phyloP scores from a whole-genome alignment of 2,329 filamentous ascomycete species.

The Septoria linicola region DNA sequence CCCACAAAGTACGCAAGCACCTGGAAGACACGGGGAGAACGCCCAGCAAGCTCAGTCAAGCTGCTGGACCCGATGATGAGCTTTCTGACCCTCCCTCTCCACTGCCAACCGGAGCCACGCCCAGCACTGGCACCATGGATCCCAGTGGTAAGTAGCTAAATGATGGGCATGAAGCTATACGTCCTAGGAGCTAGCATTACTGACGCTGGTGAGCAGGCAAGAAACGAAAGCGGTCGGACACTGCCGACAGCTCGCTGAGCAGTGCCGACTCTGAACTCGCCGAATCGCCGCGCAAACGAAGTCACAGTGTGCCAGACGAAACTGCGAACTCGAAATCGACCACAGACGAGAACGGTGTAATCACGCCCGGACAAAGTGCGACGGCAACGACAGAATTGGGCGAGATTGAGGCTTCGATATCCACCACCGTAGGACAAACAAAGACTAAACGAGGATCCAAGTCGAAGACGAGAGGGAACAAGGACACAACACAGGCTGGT shows the following conservation, averaged over 20 bases:
- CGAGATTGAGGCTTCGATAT: conserved; percentile 37
- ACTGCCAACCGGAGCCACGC: conserved; percentile 31
- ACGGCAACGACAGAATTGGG: neutral
- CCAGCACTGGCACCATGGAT: conserved; percentile 36
- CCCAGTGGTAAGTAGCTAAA: conserved; percentile 26
- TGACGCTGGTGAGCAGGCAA: conserved; percentile 26
- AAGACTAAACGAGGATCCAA: conserved; percentile 44
- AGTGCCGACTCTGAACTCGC: conserved; percentile 39
- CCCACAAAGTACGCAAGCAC: conserved; percentile 33
- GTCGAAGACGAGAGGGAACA: conserved; percentile 28
- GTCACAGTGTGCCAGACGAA: conserved; percentile 26
- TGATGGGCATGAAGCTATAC: neutral
- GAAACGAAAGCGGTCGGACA: conserved; percentile 49
- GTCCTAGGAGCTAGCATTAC: neutral
- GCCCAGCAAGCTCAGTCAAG: conserved; percentile 73
- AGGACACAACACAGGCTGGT: conserved; percentile 34
- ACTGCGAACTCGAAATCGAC: conserved; percentile 20
- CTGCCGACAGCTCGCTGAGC: conserved; percentile 41
- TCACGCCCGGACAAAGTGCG: conserved; percentile 24
- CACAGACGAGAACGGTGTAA: conserved; percentile 34
- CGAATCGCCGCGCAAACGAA: conserved; percentile 39
- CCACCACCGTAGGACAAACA: conserved; percentile 40
- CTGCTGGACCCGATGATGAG: conserved; percentile 46
- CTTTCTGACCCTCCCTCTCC: conserved; percentile 42
- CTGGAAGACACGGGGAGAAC: conserved; percentile 60